Percentiles rank a stretch among this genome's conserved stretches.
Conservation (phyloP, 441 rosid species). For the Populus hybrid region DNA sequence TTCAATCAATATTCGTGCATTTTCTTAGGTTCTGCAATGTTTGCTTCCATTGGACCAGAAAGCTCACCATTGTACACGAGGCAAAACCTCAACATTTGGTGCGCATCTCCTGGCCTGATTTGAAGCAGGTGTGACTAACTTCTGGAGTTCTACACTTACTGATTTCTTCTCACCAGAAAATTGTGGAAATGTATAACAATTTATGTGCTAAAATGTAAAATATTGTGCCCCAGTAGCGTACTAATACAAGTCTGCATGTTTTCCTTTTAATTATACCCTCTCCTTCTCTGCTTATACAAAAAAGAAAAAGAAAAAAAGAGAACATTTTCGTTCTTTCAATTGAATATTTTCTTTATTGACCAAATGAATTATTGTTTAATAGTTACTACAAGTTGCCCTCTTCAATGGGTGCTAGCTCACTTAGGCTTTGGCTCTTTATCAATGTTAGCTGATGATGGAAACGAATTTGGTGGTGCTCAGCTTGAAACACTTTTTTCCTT, state of each 20-base stretch:
- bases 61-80: not conserved
- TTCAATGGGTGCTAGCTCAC: too few relatives aligned
- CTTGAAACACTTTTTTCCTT: not conserved
- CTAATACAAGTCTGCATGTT: conserved; percentile 14
- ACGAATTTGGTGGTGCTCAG: not conserved
- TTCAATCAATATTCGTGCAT: not conserved
- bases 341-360: too few relatives aligned
- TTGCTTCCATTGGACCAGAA: not conserved
- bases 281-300: not conserved
- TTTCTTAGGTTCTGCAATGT: not conserved
- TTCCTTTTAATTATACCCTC: not conserved
- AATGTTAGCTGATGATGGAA: too few relatives aligned
- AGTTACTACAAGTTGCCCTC: too few relatives aligned
- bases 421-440: too few relatives aligned
- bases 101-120: not conserved
- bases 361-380: too few relatives aligned
- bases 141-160: conserved; percentile 12
- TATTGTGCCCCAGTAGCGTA: not conserved
- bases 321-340: too few relatives aligned
- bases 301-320: not conserved
- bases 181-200: conserved; percentile 11
- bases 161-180: conserved; percentile 1
- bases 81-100: not conserved
- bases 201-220: conserved; percentile 29
- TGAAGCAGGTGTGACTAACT: conserved; percentile 23